Conservation (phyloP, 129 eudicot species). For the Tagetes patula region DNA sequence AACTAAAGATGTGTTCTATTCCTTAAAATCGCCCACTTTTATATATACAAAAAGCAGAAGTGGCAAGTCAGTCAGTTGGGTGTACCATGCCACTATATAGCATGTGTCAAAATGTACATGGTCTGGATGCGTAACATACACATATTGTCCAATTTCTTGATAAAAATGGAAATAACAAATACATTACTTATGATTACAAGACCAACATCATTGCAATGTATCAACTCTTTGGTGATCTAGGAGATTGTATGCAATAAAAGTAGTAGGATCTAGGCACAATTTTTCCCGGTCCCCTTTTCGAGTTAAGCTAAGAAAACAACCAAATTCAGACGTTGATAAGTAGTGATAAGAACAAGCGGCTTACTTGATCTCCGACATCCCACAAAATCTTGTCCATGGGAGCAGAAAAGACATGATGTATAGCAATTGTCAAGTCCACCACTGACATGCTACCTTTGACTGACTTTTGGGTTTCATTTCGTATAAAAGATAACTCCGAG, state of each 20-base stretch:
- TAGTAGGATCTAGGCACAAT: neutral
- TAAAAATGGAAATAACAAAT: neutral
- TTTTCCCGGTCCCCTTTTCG: neutral
- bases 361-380: slow-evolving; percentile 88
- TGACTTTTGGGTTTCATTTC: slow-evolving; percentile 54
- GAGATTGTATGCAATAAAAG: neutral
- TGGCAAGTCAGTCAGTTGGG: neutral
- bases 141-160: neutral
- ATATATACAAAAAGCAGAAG: neutral
- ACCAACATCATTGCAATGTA: neutral
- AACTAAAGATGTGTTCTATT: neutral
- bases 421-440: slow-evolving; percentile 88
- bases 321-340: neutral
- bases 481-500: slow-evolving; percentile 62
- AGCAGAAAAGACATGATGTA: slow-evolving; percentile 79
- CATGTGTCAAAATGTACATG: neutral
- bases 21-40: neutral
- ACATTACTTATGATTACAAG: neutral
- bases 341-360: slow-evolving; percentile 14
- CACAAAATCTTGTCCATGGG: slow-evolving; percentile 93
- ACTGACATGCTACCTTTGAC: slow-evolving; percentile 64
- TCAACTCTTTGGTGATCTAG: neutral
- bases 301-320: slow-evolving; percentile 5
- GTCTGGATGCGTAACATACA: neutral
- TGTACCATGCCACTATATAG: neutral